Base-by-base conservation (phyloP, 305 asterid genomes). In the Coffea humblotiana region DNA sequence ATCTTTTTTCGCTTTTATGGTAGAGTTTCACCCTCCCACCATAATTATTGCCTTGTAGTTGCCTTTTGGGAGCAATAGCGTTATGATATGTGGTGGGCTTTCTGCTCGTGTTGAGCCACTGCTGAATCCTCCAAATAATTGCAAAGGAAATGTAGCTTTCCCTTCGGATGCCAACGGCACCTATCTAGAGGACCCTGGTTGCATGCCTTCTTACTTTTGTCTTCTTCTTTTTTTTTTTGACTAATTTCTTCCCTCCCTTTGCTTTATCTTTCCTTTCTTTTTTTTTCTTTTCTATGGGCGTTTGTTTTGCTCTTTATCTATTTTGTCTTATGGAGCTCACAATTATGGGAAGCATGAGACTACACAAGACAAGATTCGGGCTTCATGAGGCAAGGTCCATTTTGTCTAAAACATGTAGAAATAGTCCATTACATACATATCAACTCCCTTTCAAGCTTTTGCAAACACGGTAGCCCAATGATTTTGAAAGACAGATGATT, bases 31-130 rank as follows among this genome's bases (percentile, higher is more conserved):
- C 7, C 14, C 13, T 40, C 51, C 32, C 32, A 32, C 1, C 68
- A n/a, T 25, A 27, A 77, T 77, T 51, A 61, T 75, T 61, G 27
- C 70, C 6, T 29, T 23, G 32, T 70, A 11, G 18, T 13, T 61
- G 56, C 25, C 68, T 40, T 61, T 61, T 61, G 35, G 18, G 15
- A 16, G 1, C 74, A 18, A 18, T 6, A 16, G 13, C 52, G 8
- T 40, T 37, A 9, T 69, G 12, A 69, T 7, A 21, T 63, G 37
- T 14, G 47, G 37, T 14, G 47, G 74, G 74, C 47, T 69, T 69
- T 35, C 52, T 68, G n/a, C 18, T 35, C 23, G 43, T 19, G 15
- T 65, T 75, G 69, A 56, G 54, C 45, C 72, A 60, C 82, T 77
- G 47, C 82, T 61, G 61, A 18, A 60, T 52, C n/a, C 58, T 49